phyloP scores from a whole-genome alignment of 169 alveolate genomes.

The Plasmodium gallinaceum region DNA sequence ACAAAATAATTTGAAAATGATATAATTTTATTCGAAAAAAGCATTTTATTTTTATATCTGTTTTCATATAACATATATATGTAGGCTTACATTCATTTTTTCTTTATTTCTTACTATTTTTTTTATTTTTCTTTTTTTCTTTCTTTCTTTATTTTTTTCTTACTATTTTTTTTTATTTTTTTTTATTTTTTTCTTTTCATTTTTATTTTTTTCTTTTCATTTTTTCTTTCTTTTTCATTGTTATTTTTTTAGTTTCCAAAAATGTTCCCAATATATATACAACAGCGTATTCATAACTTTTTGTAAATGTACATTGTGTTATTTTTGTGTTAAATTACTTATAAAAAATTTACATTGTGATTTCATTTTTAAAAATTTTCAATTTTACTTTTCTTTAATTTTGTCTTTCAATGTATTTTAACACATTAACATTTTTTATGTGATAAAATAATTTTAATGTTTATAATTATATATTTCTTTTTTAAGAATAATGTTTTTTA shows the following conservation, averaged over 20 bases:
- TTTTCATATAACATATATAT: not conserved
- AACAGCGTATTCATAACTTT: not conserved
- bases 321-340: not conserved
- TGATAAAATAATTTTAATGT: not conserved
- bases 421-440: not conserved
- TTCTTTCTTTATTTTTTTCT: not conserved
- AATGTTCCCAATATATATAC: constrained; percentile 1
- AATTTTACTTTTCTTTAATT: constrained; percentile 5
- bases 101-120: not conserved
- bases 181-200: not conserved
- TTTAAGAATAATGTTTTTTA: constrained; percentile 30
- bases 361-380: constrained; percentile 1
- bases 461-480: constrained; percentile 9
- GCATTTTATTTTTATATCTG: not conserved
- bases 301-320: not conserved
- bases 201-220: constrained; percentile 4
- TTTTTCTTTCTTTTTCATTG: not conserved
- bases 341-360: constrained; percentile 1
- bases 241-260: constrained; percentile 1
- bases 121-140: too few species aligned
- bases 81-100: not conserved
- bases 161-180: not conserved
- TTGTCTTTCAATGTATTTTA: not conserved
- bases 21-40: not conserved
- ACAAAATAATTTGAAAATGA: not conserved